Percentiles rank a stretch among this genome's conserved stretches.
phyloP scores from a whole-genome alignment of 768 basidiomycete species.

The Chlorophyllum brunneum region DNA sequence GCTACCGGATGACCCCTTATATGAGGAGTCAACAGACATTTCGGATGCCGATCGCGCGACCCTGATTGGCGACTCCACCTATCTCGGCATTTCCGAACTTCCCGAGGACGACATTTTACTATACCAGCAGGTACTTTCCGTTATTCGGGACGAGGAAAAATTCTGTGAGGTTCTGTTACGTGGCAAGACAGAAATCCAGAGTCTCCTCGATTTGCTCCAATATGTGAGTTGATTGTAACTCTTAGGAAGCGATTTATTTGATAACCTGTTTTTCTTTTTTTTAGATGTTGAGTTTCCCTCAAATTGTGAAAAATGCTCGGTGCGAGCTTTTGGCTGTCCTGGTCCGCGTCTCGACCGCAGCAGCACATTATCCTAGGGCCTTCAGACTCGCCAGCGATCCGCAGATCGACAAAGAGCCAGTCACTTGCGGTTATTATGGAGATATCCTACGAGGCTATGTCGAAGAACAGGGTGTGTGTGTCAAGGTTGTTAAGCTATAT shows the following conservation, averaged over 20 bases:
- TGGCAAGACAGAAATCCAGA: not conserved
- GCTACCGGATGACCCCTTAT: too few species aligned
- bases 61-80: not conserved
- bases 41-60: not conserved
- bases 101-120: not conserved
- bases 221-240: not conserved
- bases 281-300: constrained; percentile 1
- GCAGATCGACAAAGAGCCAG: constrained; percentile 12
- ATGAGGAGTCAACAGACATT: not conserved
- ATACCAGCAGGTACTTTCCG: not conserved
- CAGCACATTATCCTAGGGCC: constrained; percentile 25
- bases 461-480: constrained; percentile 18
- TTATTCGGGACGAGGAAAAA: constrained; percentile 1
- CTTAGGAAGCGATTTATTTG: not conserved
- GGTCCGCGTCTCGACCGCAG: constrained; percentile 20
- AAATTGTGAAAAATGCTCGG: not conserved
- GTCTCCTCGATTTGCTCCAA: constrained; percentile 1
- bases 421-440: constrained; percentile 22
- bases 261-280: not conserved
- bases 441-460: constrained; percentile 25
- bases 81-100: too few species aligned
- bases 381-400: constrained; percentile 17
- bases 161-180: not conserved
- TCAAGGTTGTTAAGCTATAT: constrained; percentile 25
- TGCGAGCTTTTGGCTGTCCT: not conserved